Percentiles rank a stretch among this genome's conserved stretches.
Conservation (phyloP, 441 rosid species). For the Croton setiger region DNA sequence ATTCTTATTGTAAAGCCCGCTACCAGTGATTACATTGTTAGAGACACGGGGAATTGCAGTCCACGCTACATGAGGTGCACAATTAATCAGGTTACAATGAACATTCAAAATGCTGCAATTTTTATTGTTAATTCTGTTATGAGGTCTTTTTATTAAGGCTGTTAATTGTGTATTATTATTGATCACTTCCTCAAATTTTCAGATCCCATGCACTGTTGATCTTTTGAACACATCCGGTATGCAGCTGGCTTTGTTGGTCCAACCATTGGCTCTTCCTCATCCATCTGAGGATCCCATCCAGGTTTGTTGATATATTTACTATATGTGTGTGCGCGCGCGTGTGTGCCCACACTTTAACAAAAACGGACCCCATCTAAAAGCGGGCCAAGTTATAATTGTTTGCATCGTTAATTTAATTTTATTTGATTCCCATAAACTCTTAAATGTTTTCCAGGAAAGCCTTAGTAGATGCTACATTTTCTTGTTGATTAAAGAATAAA, state of each 20-base stretch:
- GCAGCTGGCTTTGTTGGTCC: constrained; percentile 72
- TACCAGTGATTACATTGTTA: constrained; percentile 62
- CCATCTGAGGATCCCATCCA: constrained; percentile 84
- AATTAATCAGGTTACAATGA: constrained; percentile 57
- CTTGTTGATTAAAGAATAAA: background rate
- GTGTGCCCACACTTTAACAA: background rate
- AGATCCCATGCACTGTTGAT: constrained; percentile 85
- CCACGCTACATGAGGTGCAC: constrained; percentile 86
- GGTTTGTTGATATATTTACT: constrained; percentile 28
- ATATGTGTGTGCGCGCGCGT: background rate
- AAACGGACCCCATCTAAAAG: too few relatives aligned
- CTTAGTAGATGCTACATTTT: background rate
- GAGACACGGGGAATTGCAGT: constrained; percentile 67
- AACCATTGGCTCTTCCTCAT: constrained; percentile 80
- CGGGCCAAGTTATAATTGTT: too few relatives aligned
- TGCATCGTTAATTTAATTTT: background rate
- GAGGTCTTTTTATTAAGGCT: background rate
- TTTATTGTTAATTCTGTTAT: background rate
- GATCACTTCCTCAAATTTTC: constrained; percentile 20
- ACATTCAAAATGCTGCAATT: constrained; percentile 13
- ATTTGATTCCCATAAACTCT: background rate
- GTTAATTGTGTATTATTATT: background rate
- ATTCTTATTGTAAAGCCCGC: constrained; percentile 45
- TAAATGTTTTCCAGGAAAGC: background rate
- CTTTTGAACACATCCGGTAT: constrained; percentile 72